Conservation (phyloP, 306 rosid genomes). For the Begonia loranthoides region DNA sequence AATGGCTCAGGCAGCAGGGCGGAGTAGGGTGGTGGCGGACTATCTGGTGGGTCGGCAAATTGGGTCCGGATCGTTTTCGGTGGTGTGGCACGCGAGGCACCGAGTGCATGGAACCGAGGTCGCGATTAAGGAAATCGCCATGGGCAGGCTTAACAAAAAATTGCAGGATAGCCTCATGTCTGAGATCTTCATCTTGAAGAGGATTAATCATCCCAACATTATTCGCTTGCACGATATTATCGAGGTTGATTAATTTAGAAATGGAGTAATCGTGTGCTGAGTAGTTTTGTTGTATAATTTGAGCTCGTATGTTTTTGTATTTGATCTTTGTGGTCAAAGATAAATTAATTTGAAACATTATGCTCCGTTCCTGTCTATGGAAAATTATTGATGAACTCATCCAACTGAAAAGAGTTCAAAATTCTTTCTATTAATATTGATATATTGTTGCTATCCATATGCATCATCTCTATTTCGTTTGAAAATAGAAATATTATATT, state of each 20-base stretch:
- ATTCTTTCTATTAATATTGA: no score
- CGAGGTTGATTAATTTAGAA: constrained; percentile 32
- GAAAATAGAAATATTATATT: no score
- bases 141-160: constrained; percentile 64
- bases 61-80: constrained; percentile 96
- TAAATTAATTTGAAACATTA: no score
- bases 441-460: no score
- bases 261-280: no score
- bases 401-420: no score
- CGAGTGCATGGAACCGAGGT: constrained; percentile 87
- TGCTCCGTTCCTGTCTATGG: no score
- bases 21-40: constrained; percentile 62
- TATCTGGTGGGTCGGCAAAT: constrained; percentile 68
- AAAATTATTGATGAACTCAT: no score
- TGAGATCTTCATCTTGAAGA: constrained; percentile 74
- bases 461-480: no score
- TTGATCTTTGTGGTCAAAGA: no score
- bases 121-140: constrained; percentile 90
- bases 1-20: constrained; percentile 62
- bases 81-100: constrained; percentile 91
- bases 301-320: no score
- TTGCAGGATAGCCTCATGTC: constrained; percentile 87
- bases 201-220: constrained; percentile 79
- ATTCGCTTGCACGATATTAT: constrained; percentile 78
- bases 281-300: no score